Percentiles rank a stretch among this genome's conserved stretches.
These are phyloP conservation scores for Metschnikowia dekortorum DNA, from an alignment of 805 yeast species.

Conservation along the genomic window DNA sequence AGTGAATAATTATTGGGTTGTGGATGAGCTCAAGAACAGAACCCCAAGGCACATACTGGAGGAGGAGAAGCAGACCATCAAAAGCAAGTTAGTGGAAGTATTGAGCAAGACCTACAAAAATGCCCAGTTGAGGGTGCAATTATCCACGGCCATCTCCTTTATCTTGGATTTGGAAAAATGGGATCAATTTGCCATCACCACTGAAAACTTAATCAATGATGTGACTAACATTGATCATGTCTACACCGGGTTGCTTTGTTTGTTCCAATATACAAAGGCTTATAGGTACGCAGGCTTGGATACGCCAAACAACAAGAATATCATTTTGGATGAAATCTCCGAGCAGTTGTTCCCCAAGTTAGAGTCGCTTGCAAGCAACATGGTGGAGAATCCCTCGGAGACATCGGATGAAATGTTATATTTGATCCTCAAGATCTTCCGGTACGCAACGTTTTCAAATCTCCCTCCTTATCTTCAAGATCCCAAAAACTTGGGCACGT, in stretches of 20 bases:
- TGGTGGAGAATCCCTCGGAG: slow-evolving; percentile 23
- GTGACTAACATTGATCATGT: slow-evolving; percentile 36
- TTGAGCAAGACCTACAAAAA: slow-evolving; percentile 30
- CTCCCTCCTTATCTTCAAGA: slow-evolving; percentile 37
- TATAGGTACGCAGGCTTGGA: slow-evolving; percentile 48
- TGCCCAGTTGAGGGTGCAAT: slow-evolving; percentile 46
- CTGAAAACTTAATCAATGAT: slow-evolving; percentile 17
- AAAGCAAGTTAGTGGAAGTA: slow-evolving; percentile 34
- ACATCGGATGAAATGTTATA: slow-evolving; percentile 29
- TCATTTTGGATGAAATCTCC: slow-evolving; percentile 37
- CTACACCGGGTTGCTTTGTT: slow-evolving; percentile 36
- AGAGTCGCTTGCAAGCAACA: slow-evolving; percentile 27
- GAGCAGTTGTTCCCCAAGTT: slow-evolving; percentile 33
- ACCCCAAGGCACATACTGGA: slow-evolving; percentile 23
- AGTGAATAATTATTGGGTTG: slow-evolving; percentile 34
- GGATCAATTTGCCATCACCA: slow-evolving; percentile 28
- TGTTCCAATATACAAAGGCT: slow-evolving; percentile 37
- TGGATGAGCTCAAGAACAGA: slow-evolving; percentile 28
- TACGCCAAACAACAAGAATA: slow-evolving; percentile 27
- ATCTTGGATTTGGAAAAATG: slow-evolving; percentile 48
- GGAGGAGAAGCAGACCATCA: slow-evolving; percentile 33
- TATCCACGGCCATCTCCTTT: slow-evolving; percentile 52
- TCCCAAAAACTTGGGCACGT: slow-evolving; percentile 32
- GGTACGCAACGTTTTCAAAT: slow-evolving; percentile 34
- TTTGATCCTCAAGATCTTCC: slow-evolving; percentile 37